Evolutionary conservation across 169 alveolate species (phyloP).

Genomic region (Babesia ovata): DNA sequence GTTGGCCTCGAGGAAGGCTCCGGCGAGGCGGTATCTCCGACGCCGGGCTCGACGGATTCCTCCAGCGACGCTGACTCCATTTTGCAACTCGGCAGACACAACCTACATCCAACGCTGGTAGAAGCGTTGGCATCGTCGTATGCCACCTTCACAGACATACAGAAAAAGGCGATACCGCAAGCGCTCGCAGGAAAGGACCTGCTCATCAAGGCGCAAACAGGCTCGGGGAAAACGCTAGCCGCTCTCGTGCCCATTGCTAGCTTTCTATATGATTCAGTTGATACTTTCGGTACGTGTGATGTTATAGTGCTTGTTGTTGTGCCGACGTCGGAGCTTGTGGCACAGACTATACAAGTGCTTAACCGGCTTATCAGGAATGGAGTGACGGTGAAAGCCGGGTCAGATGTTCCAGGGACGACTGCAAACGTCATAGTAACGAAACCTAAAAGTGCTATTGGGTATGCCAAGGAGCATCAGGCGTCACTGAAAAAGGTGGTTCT

Average conservation of each 20-base stretch:
- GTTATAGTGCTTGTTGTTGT: slow-evolving; percentile 67
- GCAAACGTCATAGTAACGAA: slow-evolving; percentile 70
- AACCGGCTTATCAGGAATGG: slow-evolving; percentile 41
- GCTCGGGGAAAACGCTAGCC: slow-evolving; percentile 81
- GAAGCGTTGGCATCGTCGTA: slow-evolving; percentile 27
- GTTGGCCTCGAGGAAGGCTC: slow-evolving; percentile 19
- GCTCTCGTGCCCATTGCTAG: slow-evolving; percentile 70
- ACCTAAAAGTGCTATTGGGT: slow-evolving; percentile 56
- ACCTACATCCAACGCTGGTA: slow-evolving; percentile 51
- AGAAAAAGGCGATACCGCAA: slow-evolving; percentile 67
- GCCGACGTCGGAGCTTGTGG: slow-evolving; percentile 73
- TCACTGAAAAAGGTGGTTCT: slow-evolving; percentile 60
- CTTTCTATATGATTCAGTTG: slow-evolving; percentile 32
- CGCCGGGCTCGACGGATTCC: slow-evolving; percentile 5
- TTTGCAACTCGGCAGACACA: slow-evolving; percentile 35
- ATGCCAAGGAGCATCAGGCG: slow-evolving; percentile 52
- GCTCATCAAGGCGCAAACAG: slow-evolving; percentile 73
- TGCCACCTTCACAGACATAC: slow-evolving; percentile 50
- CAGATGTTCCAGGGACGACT: slow-evolving; percentile 33
- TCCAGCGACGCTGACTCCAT: slow-evolving; percentile 26
- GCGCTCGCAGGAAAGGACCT: slow-evolving; percentile 75
- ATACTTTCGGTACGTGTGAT: slow-evolving; percentile 40
- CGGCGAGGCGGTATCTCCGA: not conserved
- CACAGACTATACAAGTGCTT: slow-evolving; percentile 64
- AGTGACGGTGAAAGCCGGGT: slow-evolving; percentile 44